Evolutionary conservation across 2,329 filamentous ascomycete species (phyloP), one percentile per base, ranked within the genome.

Genomic region (Diaporthe citrichinensis): DNA sequence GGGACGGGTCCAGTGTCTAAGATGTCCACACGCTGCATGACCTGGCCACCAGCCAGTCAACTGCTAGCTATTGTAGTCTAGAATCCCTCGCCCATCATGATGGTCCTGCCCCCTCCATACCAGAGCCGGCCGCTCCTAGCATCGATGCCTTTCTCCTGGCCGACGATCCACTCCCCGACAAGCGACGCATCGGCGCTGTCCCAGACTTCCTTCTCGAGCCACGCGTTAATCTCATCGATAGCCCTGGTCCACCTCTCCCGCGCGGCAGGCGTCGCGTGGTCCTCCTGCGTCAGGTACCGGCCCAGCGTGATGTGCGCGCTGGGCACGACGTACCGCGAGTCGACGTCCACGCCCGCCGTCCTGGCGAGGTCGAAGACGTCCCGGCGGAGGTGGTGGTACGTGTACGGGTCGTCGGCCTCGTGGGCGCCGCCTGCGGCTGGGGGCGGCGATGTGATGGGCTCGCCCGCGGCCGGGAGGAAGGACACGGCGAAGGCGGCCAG

Each of bases 221-320:
- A 96, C 14, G 81, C 82, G 83, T 98, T 98, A 79, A 98, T 90
- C 76, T 90, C 87, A 58, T 97, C 94, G 68, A 98, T 92, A 71
- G 88, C 88, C 20, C 88, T 84, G 20, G 98, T 87, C 87, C 96
- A 93, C n/a, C 80, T 84, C 79, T 86, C 83, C 79, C 95, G 89
- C 82, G 90, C 91, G 75, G 87, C 87, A 1, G 87, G 86, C 10
- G 88, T 88, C 51, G 88, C 87, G 79, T 92, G 90, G 78, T 96
- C 94, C 17, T 88, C 86, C 55, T 91, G 89, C 14, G 88, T 89
- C 58, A 98, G 89, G 82, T 97, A 98, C 4, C 96, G 89, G 0
- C 91, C 96, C 74, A 98, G 90, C 0, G 96, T 98, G 81, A 98
- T 90, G 85, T 98, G 96, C 23, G 95, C 95, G 62, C 94, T 96